Conservation (phyloP, 2,329 filamentous ascomycete species). For the Didymella glomerata region DNA sequence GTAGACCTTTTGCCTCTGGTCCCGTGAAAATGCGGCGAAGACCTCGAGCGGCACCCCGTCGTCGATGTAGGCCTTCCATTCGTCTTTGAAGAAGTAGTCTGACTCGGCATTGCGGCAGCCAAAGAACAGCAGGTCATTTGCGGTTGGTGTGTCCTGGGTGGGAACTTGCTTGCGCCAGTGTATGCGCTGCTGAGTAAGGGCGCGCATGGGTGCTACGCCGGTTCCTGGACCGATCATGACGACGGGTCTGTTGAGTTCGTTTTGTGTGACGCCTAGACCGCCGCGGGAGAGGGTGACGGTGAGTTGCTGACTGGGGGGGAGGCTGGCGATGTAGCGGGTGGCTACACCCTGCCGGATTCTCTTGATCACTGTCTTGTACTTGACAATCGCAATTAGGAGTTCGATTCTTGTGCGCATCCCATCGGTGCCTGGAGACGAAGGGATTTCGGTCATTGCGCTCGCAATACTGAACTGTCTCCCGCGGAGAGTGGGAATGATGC, state of each 20-base stretch:
- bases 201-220: constrained; percentile 83
- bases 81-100: constrained; percentile 83
- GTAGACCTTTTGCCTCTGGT: constrained; percentile 68
- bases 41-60: constrained; percentile 60
- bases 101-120: constrained; percentile 77
- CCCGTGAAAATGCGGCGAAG: constrained; percentile 74
- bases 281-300: constrained; percentile 66
- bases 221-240: constrained; percentile 86
- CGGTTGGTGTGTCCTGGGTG: background rate
- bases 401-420: constrained; percentile 65
- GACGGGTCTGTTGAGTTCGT: constrained; percentile 65
- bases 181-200: constrained; percentile 77
- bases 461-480: constrained; percentile 94
- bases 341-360: constrained; percentile 87
- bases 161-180: constrained; percentile 47
- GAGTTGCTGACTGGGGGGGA: constrained; percentile 67
- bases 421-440: constrained; percentile 2
- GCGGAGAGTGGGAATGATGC: constrained; percentile 82
- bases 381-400: constrained; percentile 85
- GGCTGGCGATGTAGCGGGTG: constrained; percentile 79
- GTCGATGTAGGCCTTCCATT: constrained; percentile 68
- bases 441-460: constrained; percentile 64
- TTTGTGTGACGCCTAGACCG: constrained; percentile 52
- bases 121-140: constrained; percentile 72
- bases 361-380: constrained; percentile 87